Percentiles rank a stretch among this genome's conserved stretches.
phyloP scores from a whole-genome alignment of 805 yeast genomes.

The Saturnispora kantuleensis region DNA sequence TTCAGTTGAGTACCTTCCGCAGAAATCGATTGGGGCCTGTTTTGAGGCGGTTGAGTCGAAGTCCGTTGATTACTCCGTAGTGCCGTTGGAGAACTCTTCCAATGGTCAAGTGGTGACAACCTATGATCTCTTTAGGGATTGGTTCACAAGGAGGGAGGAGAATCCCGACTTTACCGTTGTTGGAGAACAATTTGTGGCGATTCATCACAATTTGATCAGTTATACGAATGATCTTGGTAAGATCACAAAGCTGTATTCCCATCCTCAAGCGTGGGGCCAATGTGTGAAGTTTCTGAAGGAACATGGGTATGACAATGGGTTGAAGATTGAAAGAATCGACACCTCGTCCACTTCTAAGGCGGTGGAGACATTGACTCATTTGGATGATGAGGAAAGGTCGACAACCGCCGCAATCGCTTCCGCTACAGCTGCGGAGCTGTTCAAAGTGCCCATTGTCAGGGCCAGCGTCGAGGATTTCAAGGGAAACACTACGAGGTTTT shows the following conservation, averaged over 20 bases:
- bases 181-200: conserved; percentile 74
- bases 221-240: conserved; percentile 33
- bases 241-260: conserved; percentile 64
- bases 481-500: conserved; percentile 79
- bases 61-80: conserved; percentile 57
- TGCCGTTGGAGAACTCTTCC: conserved; percentile 90
- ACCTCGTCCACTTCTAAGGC: conserved; percentile 78
- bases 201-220: conserved; percentile 66
- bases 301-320: conserved; percentile 22
- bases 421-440: conserved; percentile 50
- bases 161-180: conserved; percentile 41
- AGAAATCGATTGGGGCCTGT: conserved; percentile 47
- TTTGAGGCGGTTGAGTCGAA: conserved; percentile 40
- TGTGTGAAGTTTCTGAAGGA: conserved; percentile 46
- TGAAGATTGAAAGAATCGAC: conserved; percentile 45
- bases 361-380: conserved; percentile 46
- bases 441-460: conserved; percentile 44
- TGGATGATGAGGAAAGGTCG: conserved; percentile 25
- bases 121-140: conserved; percentile 69
- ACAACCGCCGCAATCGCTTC: conserved; percentile 67
- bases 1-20: conserved; percentile 25
- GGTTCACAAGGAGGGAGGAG: conserved; percentile 29
- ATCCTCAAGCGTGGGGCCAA: conserved; percentile 99
- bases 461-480: conserved; percentile 58
- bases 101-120: conserved; percentile 89